Base-by-base conservation (phyloP, 1,139 yeast species). In the Hansenula lynferdii region DNA sequence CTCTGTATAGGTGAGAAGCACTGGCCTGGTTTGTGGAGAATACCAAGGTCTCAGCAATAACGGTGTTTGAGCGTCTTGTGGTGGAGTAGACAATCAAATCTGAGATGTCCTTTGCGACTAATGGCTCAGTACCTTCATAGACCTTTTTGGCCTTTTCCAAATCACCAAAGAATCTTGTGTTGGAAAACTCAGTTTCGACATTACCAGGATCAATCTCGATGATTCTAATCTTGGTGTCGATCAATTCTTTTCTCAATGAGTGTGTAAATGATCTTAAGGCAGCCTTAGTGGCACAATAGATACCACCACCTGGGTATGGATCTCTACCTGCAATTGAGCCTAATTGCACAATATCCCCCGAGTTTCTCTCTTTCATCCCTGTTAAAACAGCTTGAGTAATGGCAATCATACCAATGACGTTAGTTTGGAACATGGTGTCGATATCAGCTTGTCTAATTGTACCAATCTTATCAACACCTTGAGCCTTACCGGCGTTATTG, bases 251-350 rank as follows among this genome's bases (percentile, higher is more conserved):
- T 57, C 92, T 70, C 59, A 84, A 68, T 1, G 81, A 70, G 40
- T 77, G 75, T 18, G 86, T 67, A 59, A 84, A 84, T 0, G 84
- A 74, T 49, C 77, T 71, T 31, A 84, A 71, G 17, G 86, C 82
- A 15, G 89, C 85, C 63, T 84, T 84, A 40, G 89, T 78, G n/a
- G 90, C 80, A 60, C 92, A 83, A 64, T 84, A 84, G 49, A 84
- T 77, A 28, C 81, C 76, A 38, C 90, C 92, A 49, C 75, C 85
- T 22, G 89, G 86, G 62, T 84, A 83, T 5, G 87, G 79, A 47
- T 81, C 89, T 53, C 85, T 69, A 27, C 92, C 92, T 15, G 94
- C 92, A 59, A 84, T 80, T 9, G 89, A 80, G 16, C 92, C 92
- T 44, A 84, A 57, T 57, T 80, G 82, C 47, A 84, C 79, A 43